Percentiles rank a stretch among this genome's conserved stretches.
Evolutionary conservation across 2,329 filamentous ascomycete genomes (phyloP).

Genomic region (Fusarium pseudonygamai): DNA sequence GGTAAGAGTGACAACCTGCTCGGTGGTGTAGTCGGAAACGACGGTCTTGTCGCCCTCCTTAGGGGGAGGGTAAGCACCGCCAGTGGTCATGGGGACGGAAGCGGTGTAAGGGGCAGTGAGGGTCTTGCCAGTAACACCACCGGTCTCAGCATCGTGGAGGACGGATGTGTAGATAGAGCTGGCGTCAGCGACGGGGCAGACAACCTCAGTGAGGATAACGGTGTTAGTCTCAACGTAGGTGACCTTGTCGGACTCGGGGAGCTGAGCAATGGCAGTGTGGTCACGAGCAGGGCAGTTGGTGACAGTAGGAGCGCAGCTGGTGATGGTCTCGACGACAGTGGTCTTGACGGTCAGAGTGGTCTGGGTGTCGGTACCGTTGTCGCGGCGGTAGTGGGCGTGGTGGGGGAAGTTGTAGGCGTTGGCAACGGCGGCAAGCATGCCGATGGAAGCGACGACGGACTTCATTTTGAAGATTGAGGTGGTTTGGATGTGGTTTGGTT

Average conservation of each 20-base stretch:
- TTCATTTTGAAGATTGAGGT: slow-evolving; percentile 56
- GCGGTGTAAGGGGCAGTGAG: slow-evolving; percentile 33
- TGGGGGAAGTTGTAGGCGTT: slow-evolving; percentile 51
- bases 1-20: slow-evolving; percentile 49
- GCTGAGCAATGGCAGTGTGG: slow-evolving; percentile 46
- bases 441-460: slow-evolving; percentile 54
- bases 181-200: slow-evolving; percentile 58
- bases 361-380: slow-evolving; percentile 44
- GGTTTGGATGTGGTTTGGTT: slow-evolving; percentile 15
- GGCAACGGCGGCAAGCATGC: slow-evolving; percentile 58
- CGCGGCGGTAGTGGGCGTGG: slow-evolving; percentile 45
- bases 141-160: slow-evolving; percentile 49
- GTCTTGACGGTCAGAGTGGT: slow-evolving; percentile 61
- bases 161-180: slow-evolving; percentile 53
- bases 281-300: slow-evolving; percentile 62
- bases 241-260: slow-evolving; percentile 49
- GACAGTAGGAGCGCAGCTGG: slow-evolving; percentile 65
- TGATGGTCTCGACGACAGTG: slow-evolving; percentile 66
- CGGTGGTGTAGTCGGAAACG: slow-evolving; percentile 44
- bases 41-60: slow-evolving; percentile 31
- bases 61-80: slow-evolving; percentile 46
- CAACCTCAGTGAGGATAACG: slow-evolving; percentile 51
- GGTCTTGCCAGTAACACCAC: slow-evolving; percentile 49
- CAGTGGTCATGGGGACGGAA: slow-evolving; percentile 45
- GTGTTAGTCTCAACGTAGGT: slow-evolving; percentile 52